These are phyloP conservation scores for Ambrosia trifida DNA, from an alignment of 129 eudicot species.

Conservation along the genomic window DNA sequence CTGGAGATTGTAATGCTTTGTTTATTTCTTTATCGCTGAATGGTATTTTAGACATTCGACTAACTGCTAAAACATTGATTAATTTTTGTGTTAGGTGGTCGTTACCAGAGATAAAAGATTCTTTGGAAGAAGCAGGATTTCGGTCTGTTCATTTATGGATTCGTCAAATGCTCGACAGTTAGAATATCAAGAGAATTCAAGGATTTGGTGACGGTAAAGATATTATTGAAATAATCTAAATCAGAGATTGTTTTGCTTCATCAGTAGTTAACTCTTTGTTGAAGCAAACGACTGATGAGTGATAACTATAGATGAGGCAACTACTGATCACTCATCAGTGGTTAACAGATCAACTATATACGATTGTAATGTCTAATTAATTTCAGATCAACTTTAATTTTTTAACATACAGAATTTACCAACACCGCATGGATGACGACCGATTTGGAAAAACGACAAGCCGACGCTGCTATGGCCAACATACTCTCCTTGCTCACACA, in stretches of 20 bases:
- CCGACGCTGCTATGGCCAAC: constrained; percentile 52
- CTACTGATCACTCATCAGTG: too few relatives aligned
- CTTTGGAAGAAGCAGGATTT: constrained; percentile 92
- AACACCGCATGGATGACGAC: constrained; percentile 64
- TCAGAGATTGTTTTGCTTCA: too few relatives aligned
- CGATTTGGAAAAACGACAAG: constrained; percentile 67
- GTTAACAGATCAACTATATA: too few relatives aligned
- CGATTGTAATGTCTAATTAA: too few relatives aligned
- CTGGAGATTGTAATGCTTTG: constrained; percentile 80
- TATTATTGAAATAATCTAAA: too few relatives aligned
- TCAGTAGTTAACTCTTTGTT: too few relatives aligned
- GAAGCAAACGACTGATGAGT: too few relatives aligned
- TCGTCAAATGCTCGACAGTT: constrained; percentile 81
- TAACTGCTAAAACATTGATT: not conserved
- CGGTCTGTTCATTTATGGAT: constrained; percentile 85
- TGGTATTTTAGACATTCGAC: constrained; percentile 12
- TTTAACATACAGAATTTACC: constrained; percentile 50
- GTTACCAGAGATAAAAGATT: constrained; percentile 91
- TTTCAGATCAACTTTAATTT: too few relatives aligned
- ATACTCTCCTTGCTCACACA: constrained; percentile 73
- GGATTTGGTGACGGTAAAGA: constrained; percentile 72
- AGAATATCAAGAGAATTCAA: constrained; percentile 55
- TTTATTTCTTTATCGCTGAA: not conserved
- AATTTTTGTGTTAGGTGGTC: constrained; percentile 66
- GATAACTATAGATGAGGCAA: too few relatives aligned